These are phyloP conservation scores for Aspergillus sparsus DNA, from an alignment of 495 filamentous ascomycete genomes.

Conservation along the genomic window DNA sequence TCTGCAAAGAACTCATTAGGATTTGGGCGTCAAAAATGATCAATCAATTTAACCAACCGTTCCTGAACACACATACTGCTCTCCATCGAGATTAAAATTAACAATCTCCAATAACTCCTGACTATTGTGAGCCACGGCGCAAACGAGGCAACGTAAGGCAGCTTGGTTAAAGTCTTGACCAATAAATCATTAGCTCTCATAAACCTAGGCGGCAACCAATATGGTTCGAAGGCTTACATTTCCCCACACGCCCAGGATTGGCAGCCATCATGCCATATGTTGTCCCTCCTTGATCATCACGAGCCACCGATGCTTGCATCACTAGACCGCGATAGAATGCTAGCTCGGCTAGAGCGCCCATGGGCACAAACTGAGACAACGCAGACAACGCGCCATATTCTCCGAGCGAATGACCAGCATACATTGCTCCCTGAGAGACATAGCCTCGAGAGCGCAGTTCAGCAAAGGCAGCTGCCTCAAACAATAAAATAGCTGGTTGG, in stretches of 20 bases:
- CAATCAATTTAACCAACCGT: conserved; percentile 25
- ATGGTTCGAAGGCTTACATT: conserved; percentile 18
- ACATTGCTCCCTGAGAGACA: conserved; percentile 28
- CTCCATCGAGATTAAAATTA: conserved; percentile 40
- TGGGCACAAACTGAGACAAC: conserved; percentile 29
- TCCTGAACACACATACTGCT: conserved; percentile 50
- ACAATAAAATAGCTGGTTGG: conserved; percentile 41
- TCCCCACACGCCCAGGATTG: conserved; percentile 38
- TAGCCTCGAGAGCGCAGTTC: conserved; percentile 35
- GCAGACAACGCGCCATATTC: conserved; percentile 41
- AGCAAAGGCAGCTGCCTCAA: conserved; percentile 38
- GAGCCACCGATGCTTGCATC: conserved; percentile 42
- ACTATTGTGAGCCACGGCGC: conserved; percentile 25
- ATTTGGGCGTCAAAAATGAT: not conserved
- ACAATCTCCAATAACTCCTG: conserved; percentile 41
- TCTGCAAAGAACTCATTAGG: conserved; percentile 13
- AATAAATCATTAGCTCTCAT: not conserved
- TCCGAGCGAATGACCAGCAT: conserved; percentile 47
- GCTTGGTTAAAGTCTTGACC: conserved; percentile 26
- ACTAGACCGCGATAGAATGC: conserved; percentile 46
- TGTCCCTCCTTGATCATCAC: conserved; percentile 29
- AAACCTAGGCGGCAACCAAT: not conserved
- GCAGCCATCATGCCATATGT: conserved; percentile 45
- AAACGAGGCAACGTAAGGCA: conserved; percentile 25
- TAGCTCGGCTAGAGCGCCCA: conserved; percentile 31